These are phyloP conservation scores for Warburgia ugandensis DNA, from an alignment of 164 flowering plant species.

Conservation along the genomic window DNA sequence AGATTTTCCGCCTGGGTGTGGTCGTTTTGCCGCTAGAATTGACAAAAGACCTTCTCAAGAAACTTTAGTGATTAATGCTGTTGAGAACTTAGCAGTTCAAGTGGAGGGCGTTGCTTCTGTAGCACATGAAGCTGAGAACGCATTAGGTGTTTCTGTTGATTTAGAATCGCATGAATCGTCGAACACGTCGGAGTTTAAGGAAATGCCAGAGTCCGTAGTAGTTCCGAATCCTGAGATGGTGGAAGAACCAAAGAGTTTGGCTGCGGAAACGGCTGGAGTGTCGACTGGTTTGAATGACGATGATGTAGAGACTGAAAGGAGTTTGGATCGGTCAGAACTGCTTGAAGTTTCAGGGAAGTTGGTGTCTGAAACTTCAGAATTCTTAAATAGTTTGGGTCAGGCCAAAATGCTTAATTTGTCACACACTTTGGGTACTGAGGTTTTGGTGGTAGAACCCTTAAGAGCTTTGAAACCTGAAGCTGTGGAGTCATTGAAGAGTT, in stretches of 20 bases:
- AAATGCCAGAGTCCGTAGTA: neutral
- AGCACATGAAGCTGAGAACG: neutral
- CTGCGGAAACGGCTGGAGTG: slow-evolving; percentile 1
- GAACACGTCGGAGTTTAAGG: neutral
- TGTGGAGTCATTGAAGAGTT: neutral
- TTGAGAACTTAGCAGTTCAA: neutral
- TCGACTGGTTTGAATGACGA: neutral
- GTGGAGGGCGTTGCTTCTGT: neutral
- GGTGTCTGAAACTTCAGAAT: too few species aligned
- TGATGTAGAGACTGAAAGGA: neutral
- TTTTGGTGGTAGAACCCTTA: neutral
- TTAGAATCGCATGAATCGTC: neutral
- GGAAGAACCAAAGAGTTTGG: neutral
- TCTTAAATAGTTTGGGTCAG: too few species aligned
- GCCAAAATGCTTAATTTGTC: too few species aligned
- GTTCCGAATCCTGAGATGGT: neutral
- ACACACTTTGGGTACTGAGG: neutral
- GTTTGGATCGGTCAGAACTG: too few species aligned
- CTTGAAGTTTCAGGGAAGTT: too few species aligned
- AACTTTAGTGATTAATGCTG: neutral
- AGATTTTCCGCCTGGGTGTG: slow-evolving; percentile 50
- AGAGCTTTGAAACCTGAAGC: neutral
- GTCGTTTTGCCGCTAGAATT: slow-evolving; percentile 15
- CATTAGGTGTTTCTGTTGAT: slow-evolving; percentile 2
- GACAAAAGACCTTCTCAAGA: neutral